Evolutionary conservation across 2,329 filamentous ascomycete species (phyloP).

Genomic region (Coniochaeta ligniaria): DNA sequence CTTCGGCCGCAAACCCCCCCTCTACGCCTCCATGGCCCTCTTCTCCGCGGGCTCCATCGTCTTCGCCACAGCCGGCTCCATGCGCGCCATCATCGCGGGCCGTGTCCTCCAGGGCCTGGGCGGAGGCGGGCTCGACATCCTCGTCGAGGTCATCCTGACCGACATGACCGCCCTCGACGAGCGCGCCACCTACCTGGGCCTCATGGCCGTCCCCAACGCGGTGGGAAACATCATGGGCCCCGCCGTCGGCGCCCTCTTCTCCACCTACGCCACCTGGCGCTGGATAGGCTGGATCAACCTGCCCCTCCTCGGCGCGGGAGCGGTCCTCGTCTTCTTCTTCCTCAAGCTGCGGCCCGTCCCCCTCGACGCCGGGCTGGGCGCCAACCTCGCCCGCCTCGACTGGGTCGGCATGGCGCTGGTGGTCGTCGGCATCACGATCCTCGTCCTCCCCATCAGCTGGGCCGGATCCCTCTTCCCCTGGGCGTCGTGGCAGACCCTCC

Average conservation of each 20-base stretch:
- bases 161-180: slow-evolving; percentile 26
- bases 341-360: slow-evolving; percentile 11
- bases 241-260: slow-evolving; percentile 20
- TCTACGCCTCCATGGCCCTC: slow-evolving; percentile 18
- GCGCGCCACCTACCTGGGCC: slow-evolving; percentile 18
- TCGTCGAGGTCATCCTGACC: slow-evolving; percentile 22
- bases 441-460: slow-evolving; percentile 13
- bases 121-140: slow-evolving; percentile 21
- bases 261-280: slow-evolving; percentile 17
- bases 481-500: slow-evolving; percentile 12
- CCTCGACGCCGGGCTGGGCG: slow-evolving; percentile 15
- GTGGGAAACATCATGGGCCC: slow-evolving; percentile 20
- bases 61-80: slow-evolving; percentile 33
- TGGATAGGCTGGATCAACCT: slow-evolving; percentile 30
- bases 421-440: slow-evolving; percentile 3
- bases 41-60: slow-evolving; percentile 35
- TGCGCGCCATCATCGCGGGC: slow-evolving; percentile 22
- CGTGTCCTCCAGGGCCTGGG: slow-evolving; percentile 27
- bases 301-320: slow-evolving; percentile 18
- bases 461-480: slow-evolving; percentile 11
- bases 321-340: slow-evolving; percentile 16
- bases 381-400: slow-evolving; percentile 10
- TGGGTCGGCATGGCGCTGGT: slow-evolving; percentile 11
- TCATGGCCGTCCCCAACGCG: slow-evolving; percentile 19
- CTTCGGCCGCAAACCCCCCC: slow-evolving; percentile 19